phyloP scores from a whole-genome alignment of 306 rosid genomes.

The Carpinus viminea region DNA sequence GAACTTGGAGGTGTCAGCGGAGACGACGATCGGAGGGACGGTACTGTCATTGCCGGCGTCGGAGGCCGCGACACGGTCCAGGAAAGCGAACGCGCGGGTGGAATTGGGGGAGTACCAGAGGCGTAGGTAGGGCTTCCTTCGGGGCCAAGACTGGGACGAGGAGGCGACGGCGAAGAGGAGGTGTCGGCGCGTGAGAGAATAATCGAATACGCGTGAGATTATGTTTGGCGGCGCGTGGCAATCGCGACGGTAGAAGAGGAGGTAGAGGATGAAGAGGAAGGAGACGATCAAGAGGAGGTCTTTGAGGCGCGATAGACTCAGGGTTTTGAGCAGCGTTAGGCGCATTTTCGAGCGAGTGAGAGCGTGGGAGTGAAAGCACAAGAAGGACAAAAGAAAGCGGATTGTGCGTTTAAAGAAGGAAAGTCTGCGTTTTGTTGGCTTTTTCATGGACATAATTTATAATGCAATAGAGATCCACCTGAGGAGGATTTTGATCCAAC shows the following conservation, averaged over 20 bases:
- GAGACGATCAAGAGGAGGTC: slow-evolving; percentile 50
- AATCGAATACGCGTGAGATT: neutral
- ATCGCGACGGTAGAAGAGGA: slow-evolving; percentile 33
- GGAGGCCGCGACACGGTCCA: slow-evolving; percentile 38
- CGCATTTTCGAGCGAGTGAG: neutral
- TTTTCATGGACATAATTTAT: slow-evolving; percentile 31
- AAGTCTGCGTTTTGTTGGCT: slow-evolving; percentile 24
- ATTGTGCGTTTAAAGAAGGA: slow-evolving; percentile 9
- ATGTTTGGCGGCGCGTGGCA: neutral
- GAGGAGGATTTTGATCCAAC: no score
- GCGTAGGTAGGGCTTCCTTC: slow-evolving; percentile 56
- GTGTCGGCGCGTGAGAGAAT: slow-evolving; percentile 68
- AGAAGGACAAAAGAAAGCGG: neutral
- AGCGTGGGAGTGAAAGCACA: neutral
- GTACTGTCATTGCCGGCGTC: neutral
- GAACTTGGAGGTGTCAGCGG: slow-evolving; percentile 60
- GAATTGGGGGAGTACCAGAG: slow-evolving; percentile 59
- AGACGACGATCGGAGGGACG: slow-evolving; percentile 50
- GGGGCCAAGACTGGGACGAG: slow-evolving; percentile 62
- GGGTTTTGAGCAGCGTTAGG: slow-evolving; percentile 4
- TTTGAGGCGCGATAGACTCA: slow-evolving; percentile 35
- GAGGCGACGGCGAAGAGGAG: slow-evolving; percentile 72
- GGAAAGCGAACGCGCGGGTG: slow-evolving; percentile 70
- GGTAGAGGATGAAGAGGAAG: slow-evolving; percentile 42
- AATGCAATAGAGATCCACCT: neutral